These are phyloP conservation scores for Botrytis fragariae DNA, from an alignment of 2,329 filamentous ascomycete species.

Conservation along the genomic window DNA sequence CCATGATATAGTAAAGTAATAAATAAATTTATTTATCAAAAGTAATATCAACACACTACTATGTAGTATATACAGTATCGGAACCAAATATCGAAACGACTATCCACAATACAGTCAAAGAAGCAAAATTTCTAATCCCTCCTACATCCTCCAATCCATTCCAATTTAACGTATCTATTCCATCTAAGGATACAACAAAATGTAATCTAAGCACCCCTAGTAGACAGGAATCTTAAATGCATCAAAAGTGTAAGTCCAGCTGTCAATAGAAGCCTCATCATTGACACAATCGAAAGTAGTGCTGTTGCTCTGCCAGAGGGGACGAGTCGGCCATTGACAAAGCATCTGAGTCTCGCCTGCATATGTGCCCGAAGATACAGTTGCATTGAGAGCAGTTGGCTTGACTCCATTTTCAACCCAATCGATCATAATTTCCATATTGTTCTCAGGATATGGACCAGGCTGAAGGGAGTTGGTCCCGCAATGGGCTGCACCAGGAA, in stretches of 20 bases:
- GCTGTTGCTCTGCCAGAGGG: constrained; percentile 35
- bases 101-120: neutral
- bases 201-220: constrained; percentile 6
- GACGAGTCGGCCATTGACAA: constrained; percentile 43
- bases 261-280: constrained; percentile 33
- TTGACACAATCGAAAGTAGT: constrained; percentile 33
- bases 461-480: constrained; percentile 46
- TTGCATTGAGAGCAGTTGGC: constrained; percentile 42
- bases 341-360: constrained; percentile 40
- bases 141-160: neutral
- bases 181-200: neutral
- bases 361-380: constrained; percentile 36
- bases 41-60: neutral
- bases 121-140: neutral
- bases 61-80: neutral
- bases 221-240: constrained; percentile 27
- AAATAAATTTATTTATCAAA: neutral
- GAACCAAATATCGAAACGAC: neutral
- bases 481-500: constrained; percentile 55
- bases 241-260: constrained; percentile 35
- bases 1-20: neutral
- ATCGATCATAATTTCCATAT: constrained; percentile 69
- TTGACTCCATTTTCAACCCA: constrained; percentile 58
- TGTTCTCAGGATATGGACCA: constrained; percentile 46
- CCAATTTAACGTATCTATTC: too few relatives aligned